Percentiles rank a stretch among this genome's conserved stretches.
Evolutionary conservation across 495 filamentous ascomycete genomes (phyloP).

Genomic region (Penicillium bialowiezense): DNA sequence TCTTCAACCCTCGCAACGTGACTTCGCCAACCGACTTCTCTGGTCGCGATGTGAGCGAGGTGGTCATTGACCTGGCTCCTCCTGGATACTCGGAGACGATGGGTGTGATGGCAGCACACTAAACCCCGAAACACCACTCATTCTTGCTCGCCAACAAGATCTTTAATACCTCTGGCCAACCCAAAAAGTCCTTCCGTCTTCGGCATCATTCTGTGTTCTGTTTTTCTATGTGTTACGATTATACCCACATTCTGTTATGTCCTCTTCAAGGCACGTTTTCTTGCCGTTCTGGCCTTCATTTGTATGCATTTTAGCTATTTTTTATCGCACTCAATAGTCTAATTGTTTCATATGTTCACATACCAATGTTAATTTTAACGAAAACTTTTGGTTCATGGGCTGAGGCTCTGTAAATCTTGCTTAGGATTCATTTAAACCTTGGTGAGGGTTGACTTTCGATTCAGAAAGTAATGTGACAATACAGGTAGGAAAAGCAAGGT

Average conservation of each 20-base stretch:
- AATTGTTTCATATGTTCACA: too few species aligned
- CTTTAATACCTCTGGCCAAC: background rate
- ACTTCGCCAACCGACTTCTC: slow-evolving; percentile 7
- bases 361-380: too few species aligned
- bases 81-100: slow-evolving; percentile 20
- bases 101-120: background rate
- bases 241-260: slow-evolving; percentile 1
- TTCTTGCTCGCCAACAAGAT: background rate
- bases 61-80: slow-evolving; percentile 17
- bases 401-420: too few species aligned
- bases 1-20: slow-evolving; percentile 38
- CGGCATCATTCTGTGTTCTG: background rate
- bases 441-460: too few species aligned
- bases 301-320: background rate
- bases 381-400: too few species aligned
- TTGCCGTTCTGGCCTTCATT: background rate
- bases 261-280: background rate
- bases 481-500: too few species aligned
- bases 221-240: background rate
- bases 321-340: too few species aligned
- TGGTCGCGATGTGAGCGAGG: background rate
- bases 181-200: background rate
- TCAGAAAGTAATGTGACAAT: too few species aligned
- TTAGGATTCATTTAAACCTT: too few species aligned
- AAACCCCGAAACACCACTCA: too few species aligned